Percentiles rank a stretch among this genome's conserved stretches.
phyloP scores from a whole-genome alignment of 305 asterid species.

The Plantago coronopus region DNA sequence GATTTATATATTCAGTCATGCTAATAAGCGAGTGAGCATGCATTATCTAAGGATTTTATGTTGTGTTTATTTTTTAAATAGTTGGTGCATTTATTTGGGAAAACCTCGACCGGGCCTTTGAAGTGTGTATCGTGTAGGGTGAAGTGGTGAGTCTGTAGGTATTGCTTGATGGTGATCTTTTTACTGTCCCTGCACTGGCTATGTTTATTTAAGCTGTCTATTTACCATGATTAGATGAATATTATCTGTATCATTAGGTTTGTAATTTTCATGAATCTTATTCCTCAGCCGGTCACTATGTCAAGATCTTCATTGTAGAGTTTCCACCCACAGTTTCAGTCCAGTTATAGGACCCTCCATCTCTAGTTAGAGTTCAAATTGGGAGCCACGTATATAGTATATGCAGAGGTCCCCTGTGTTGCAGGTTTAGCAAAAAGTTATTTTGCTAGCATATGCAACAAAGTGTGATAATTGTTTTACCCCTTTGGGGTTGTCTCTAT shows the following conservation, averaged over 20 bases:
- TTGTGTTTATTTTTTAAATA: not conserved
- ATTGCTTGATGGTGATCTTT: not conserved
- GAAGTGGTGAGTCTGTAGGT: not conserved
- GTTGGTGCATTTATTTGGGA: not conserved
- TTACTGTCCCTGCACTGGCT: not conserved
- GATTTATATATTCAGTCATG: not conserved
- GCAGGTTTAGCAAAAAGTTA: not conserved
- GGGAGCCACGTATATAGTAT: not conserved
- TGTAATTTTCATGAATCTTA: not conserved
- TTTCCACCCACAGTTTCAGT: not conserved
- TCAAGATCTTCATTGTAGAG: not conserved
- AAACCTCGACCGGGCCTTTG: not conserved
- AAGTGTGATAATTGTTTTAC: too few relatives aligned
- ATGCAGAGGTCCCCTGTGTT: not conserved
- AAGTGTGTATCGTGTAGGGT: not conserved
- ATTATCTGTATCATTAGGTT: not conserved
- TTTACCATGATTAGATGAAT: not conserved
- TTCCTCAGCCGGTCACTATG: not conserved
- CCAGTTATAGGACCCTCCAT: not conserved
- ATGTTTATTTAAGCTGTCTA: not conserved
- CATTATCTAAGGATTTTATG: not conserved
- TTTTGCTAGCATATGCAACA: not conserved
- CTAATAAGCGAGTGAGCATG: not conserved
- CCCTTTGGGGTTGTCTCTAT: too few relatives aligned
- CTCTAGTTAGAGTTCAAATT: not conserved